Evolutionary conservation across 768 basidiomycete genomes (phyloP), one percentile per base, ranked within the genome.

Genomic region (Asterophora lycoperdoides): DNA sequence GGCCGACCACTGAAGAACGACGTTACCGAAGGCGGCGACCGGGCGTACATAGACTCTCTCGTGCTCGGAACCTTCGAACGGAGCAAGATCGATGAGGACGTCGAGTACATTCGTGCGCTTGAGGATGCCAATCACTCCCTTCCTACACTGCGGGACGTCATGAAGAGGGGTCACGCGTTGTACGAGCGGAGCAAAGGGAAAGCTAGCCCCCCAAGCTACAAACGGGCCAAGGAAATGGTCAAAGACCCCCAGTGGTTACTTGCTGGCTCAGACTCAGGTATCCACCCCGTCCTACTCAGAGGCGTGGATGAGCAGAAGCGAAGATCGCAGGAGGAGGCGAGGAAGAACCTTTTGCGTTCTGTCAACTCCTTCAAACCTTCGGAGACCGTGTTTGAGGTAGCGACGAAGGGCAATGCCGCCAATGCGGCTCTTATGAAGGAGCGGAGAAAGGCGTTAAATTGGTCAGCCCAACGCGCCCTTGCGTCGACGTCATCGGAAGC

Each of bases 151-250:
- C 76, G 86, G 17, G 81, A 83, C 4, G 90, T 97, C 50, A 94
- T 95, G 83, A 75, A 76, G 52, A 83, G 90, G 44, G 94, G 93
- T 0, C 93, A 97, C 55, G 70, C 77, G 1, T 88, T 98, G 90
- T 98, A 95, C 64, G 93, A 97, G 60, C 83, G 93, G 28, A 91
- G 89, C 53, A 86, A 91, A 64, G 88, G 87, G 17, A 96, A 94
- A 62, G 94, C 95, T 14, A 88, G 84, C 59, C 77, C 79, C 13
- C 83, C 84, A 48, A 88, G 86, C 60, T 91, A 97, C 68, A 82
- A 84, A 55, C 82, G 93, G 5, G 87, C 94, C 11, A 98, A 98
- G 61, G 86, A 84, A 49, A 86, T 96, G 74, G 73, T 77, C 41
- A 89, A 88, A 58, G 77, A 79, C 33, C 71, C 77, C 1, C 80